Base-by-base conservation (phyloP, 2,329 filamentous ascomycete species). In the Emydomyces testavorans region DNA sequence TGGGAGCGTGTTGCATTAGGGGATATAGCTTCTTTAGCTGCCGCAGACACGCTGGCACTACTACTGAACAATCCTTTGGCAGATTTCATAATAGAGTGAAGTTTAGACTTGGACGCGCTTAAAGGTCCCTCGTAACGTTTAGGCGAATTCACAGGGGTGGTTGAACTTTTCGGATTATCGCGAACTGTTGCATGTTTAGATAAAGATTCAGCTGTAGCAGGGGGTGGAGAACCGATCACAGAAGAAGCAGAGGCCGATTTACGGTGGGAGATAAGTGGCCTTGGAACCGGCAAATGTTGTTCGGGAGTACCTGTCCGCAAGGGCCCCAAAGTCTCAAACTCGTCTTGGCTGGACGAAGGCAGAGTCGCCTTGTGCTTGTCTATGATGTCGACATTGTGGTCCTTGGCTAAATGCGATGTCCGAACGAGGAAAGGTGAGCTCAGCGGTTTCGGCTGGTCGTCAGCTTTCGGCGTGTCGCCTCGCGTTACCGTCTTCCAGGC, bases 41-140 rank as follows among this genome's bases (percentile, higher is more conserved):
- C 74, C 38, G 76, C 76, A 52, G 76, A 77, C 10, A 74, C 64
- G 37, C 73, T 71, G 50, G 74, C 78, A 52, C 76, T 90, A 56
- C 84, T 93, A 15, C 83, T 86, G 53, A 95, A 82, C 41, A 95
- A 77, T 11, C 83, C 85, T 63, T 85, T 90, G 3, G 89, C 92
- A 48, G 82, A 85, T 65, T 88, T 89, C 57, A 95, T 72, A 51
- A 94, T 88, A 7, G 89, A 94, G 39, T 90, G 93, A 40, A 96
- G 73, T 62, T 88, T 93, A 60, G 85, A 86, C 69, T 94, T 96
- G 23, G 92, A 89, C 44, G 92, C 87, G 65, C 89, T 94, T 50
- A 95, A 66, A 4, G 87, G 87, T 50, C 83, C 90, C 55, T 93
- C 88, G 69, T 63, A 76, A 68, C 63, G 74, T 57, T 57, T 62